Conservation (phyloP, 192 early-diverging fungal species). For the Coemansia sp. region DNA sequence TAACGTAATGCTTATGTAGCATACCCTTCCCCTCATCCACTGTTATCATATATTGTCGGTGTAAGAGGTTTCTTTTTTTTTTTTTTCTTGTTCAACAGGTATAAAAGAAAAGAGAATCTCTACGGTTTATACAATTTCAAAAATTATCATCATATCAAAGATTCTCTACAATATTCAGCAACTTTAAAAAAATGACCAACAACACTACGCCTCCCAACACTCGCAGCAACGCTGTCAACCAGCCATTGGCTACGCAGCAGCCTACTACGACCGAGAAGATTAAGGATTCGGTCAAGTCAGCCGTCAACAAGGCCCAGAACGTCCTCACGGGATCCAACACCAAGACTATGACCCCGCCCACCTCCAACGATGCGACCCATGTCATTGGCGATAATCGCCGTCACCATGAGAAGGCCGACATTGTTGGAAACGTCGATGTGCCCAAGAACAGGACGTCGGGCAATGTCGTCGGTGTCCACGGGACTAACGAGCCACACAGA, state of each 20-base stretch:
- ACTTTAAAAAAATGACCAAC: conserved; percentile 1
- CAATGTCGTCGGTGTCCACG: background rate
- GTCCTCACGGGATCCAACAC: background rate
- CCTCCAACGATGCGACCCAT: background rate
- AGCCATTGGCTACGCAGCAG: conserved; percentile 5
- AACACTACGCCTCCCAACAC: conserved; percentile 1
- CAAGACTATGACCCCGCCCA: conserved; percentile 7
- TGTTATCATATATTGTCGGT: background rate
- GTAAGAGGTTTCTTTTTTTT: background rate
- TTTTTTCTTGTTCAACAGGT: background rate
- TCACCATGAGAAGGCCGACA: background rate
- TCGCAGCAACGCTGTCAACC: conserved; percentile 1
- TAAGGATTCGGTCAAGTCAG: conserved; percentile 9
- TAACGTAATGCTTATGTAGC: conserved; percentile 4
- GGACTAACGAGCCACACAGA: background rate
- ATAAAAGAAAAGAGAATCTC: background rate
- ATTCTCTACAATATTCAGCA: background rate
- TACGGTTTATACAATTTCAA: background rate
- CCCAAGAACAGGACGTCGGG: no score
- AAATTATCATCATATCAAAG: background rate
- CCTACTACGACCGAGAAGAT: conserved; percentile 8
- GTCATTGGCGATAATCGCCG: background rate
- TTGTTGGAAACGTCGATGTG: background rate
- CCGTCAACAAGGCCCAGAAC: background rate
- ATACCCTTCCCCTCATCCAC: background rate